Base-by-base conservation (phyloP, 495 filamentous ascomycete genomes). In the Penicillium nucicola region DNA sequence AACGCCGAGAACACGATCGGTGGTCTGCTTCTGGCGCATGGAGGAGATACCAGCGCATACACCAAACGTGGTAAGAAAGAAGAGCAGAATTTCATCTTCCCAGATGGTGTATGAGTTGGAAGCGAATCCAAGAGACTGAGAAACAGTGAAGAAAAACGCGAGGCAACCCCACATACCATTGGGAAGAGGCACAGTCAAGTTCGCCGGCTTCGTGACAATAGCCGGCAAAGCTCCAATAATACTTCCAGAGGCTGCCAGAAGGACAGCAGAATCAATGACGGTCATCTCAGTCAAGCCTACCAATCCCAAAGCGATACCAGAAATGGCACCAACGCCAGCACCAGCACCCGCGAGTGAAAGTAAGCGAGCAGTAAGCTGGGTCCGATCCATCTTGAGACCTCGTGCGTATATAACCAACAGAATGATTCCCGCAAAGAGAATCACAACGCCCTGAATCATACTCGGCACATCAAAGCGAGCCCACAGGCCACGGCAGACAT, bases 41-140 rank as follows among this genome's bases (percentile, higher is more conserved):
- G 92, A 90, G 5, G 85, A 82, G 4, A 88, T 62, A n/a, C 88
- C 77, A 28, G 82, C 79, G 32, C 83, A 72, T 17, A 89, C 68
- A 22, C 89, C 92, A 67, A 97, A 97, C 0, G 92, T 95, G 3
- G 82, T 80, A 46, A 97, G 81, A 74, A 97, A 91, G 72, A 92
- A 95, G 2, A 92, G 72, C n/a, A 95, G 76, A 38, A 95, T 96
- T 14, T 90, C 87, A 57, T 97, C 95, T 71, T 99, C 93, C 95
- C 95, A 97, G 53, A 99, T 96, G 5, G 92, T 97, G 69, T 90
- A 99, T 2, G 93, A 97, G 64, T 97, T 99, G 4, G 93, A 92
- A 0, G 90, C 93, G 68, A 97, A 97, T 32, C 92, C 92, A 54
- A 89, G 70, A 13, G 89, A 93, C 64, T 95, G 89, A 55, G 83